Base-by-base conservation (phyloP, 2,329 filamentous ascomycete species). In the Neocatenulostroma microsporum region DNA sequence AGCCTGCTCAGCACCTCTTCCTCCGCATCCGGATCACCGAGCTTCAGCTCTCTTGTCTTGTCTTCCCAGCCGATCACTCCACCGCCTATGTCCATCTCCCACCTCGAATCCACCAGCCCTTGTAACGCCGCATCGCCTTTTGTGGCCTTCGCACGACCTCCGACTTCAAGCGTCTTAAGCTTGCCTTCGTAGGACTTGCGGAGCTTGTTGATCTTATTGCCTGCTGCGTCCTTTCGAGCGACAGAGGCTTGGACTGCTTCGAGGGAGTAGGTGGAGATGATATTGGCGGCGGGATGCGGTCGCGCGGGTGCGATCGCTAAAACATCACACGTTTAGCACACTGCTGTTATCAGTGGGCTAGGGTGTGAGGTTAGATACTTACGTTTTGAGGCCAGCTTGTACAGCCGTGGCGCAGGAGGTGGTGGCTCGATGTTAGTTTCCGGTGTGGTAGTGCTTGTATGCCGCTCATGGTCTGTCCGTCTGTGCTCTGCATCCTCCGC, bases 181-280 rank as follows among this genome's bases (percentile, higher is more conserved):
- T 73, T 70, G 32, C 66, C 66, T 49, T 71, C 69, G 48, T 73
- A 74, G 21, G 68, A 70, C 48, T 73, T 73, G 25, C 77, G 66
- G 27, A 81, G 63, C 53, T 74, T 73, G 58, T 80, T 70, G 43
- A 69, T 79, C 61, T 81, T 81, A 53, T 78, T 75, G 42, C 76
- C 76, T n/a, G 74, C 57, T 12, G 74, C 73, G 54, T 81, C 74
- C 33, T 63, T 68, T 36, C 77, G 65, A 41, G 72, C 74, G 44
- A 80, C 75, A 36, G 69, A 74, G 47, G 67, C 66, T 42, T 75
- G 72, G 37, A 80, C 64, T 23, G 63, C 57, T 44, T 70, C 65
- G 42, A 80, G 60, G 37, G 68, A 66, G 60, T 78, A 80, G 39
- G 78, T 63, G 34, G 68, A 66, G 42, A 80, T 66, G 40, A 80